These are phyloP conservation scores for Fusarium tuaranense DNA, from an alignment of 2,329 filamentous ascomycete species.

Conservation along the genomic window DNA sequence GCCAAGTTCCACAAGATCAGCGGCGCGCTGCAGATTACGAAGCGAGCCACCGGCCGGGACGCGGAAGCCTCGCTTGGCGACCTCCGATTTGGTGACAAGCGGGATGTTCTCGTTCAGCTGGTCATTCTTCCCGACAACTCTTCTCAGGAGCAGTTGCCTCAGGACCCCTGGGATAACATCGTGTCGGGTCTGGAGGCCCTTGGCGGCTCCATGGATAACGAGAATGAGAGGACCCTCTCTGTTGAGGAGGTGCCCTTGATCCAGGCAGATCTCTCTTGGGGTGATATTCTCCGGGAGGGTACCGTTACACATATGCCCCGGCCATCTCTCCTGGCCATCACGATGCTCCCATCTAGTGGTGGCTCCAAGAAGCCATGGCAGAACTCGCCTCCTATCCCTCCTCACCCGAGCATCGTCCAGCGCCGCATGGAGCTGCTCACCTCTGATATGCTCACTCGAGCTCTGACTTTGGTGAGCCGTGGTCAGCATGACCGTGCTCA, in stretches of 20 bases:
- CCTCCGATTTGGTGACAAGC: constrained; percentile 93
- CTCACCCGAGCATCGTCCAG: constrained; percentile 94
- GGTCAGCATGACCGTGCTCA: constrained; percentile 95
- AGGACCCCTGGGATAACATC: constrained; percentile 97
- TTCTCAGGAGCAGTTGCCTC: constrained; percentile 84
- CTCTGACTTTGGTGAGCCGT: constrained; percentile 88
- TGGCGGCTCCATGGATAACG: constrained; percentile 86
- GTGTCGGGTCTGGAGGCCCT: constrained; percentile 95
- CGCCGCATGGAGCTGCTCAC: constrained; percentile 97
- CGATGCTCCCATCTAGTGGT: constrained; percentile 82
- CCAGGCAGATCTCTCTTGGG: constrained; percentile 93
- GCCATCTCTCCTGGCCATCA: constrained; percentile 92
- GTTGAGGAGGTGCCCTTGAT: constrained; percentile 96
- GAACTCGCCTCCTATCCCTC: constrained; percentile 84
- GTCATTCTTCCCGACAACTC: constrained; percentile 90
- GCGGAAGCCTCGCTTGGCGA: constrained; percentile 94
- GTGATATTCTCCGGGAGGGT: constrained; percentile 91
- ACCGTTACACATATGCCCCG: constrained; percentile 86
- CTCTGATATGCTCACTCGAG: constrained; percentile 96
- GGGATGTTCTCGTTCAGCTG: constrained; percentile 92
- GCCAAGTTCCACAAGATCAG: constrained; percentile 99
- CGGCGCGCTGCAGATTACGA: constrained; percentile 94
- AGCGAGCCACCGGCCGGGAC: constrained; percentile 92
- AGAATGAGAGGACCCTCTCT: constrained; percentile 84
- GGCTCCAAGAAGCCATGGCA: constrained; percentile 75